phyloP scores from a whole-genome alignment of 2,329 filamentous ascomycete species.

The Diplodia mutila region DNA sequence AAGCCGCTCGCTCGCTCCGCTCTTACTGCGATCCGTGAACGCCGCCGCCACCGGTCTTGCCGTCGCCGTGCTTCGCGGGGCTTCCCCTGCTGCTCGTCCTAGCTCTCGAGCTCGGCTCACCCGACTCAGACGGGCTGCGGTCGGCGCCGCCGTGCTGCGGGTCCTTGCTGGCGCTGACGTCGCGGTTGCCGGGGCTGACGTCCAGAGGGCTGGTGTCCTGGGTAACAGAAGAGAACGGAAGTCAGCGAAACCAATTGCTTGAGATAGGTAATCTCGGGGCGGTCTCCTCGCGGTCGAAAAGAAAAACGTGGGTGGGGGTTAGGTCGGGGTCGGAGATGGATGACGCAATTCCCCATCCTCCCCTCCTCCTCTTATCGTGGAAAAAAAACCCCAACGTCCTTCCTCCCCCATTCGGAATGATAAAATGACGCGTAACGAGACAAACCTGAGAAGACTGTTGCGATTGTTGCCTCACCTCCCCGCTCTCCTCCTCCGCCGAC shows the following conservation, averaged over 20 bases:
- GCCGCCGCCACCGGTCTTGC: not conserved
- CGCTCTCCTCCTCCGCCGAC: conserved; percentile 42
- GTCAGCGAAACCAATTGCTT: not conserved
- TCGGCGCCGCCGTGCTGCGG: conserved; percentile 48
- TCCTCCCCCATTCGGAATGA: not conserved
- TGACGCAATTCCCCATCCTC: too few relatives aligned
- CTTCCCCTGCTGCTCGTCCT: conserved; percentile 42
- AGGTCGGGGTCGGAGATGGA: not conserved
- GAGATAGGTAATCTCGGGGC: too few relatives aligned
- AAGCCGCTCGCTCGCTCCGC: too few relatives aligned
- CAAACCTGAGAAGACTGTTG: not conserved
- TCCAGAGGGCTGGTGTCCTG: conserved; percentile 58
- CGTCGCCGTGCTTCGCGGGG: conserved; percentile 20
- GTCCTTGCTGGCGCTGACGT: conserved; percentile 57
- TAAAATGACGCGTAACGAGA: conserved; percentile 25
- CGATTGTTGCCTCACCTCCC: conserved; percentile 26
- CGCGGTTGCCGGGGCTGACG: conserved; percentile 63
- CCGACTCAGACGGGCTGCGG: conserved; percentile 41
- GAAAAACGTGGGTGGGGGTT: not conserved
- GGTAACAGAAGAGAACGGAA: not conserved
- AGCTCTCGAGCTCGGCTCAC: conserved; percentile 43
- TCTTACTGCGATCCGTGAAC: not conserved
- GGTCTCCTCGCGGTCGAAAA: not conserved
- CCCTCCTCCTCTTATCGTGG: too few relatives aligned
- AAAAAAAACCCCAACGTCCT: too few relatives aligned